Evolutionary conservation across 495 filamentous ascomycete genomes (phyloP), one percentile per base, ranked within the genome.

Genomic region (Tuber borchii): DNA sequence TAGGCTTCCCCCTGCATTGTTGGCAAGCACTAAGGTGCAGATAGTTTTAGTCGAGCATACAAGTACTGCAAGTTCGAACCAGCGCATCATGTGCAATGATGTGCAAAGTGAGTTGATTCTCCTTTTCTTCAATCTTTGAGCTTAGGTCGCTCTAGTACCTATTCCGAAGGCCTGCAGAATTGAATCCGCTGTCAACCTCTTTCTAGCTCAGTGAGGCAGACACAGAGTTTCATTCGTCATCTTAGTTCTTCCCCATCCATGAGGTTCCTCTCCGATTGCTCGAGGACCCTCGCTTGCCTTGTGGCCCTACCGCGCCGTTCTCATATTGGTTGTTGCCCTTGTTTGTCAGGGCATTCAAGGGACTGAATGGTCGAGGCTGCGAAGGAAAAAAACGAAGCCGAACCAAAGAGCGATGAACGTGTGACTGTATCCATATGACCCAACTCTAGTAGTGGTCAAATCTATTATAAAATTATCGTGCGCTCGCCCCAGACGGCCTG

Each of bases 381-480:
- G 75, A 65, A 43, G 76, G 45, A 75, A 75, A 79, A 56, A 48
- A 75, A 61, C 77, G 42, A 51, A 73, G 51, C 42, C 51, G 74
- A 70, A 71, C 34, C 65, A 71, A 74, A 70, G 26, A 26, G 44
- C 44, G 26, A 46, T 37, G 34, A 48, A 68, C 75, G 56, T 42
- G 73, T 79, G 44, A 72, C 65, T 71, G 26, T 79, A 73, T 72
- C 56, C 76, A 79, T 79, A 73, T 79, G 78, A 79, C 78, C 76
- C 31, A 31, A 39, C 44, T 31, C n/a, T 71, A 40, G 56, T 75
- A 78, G 72, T 79, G 77, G 78, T 44, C 73, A 79, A 73, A 72
- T 48, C 65, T 42, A 61, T 73, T 79, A 79, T 79, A 79, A 79
- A 75, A 79, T 75, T 79, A 75, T 79, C 77, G 78, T 71, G 45